These are phyloP conservation scores for Alnus rubra DNA, from an alignment of 306 rosid genomes.

Conservation along the genomic window DNA sequence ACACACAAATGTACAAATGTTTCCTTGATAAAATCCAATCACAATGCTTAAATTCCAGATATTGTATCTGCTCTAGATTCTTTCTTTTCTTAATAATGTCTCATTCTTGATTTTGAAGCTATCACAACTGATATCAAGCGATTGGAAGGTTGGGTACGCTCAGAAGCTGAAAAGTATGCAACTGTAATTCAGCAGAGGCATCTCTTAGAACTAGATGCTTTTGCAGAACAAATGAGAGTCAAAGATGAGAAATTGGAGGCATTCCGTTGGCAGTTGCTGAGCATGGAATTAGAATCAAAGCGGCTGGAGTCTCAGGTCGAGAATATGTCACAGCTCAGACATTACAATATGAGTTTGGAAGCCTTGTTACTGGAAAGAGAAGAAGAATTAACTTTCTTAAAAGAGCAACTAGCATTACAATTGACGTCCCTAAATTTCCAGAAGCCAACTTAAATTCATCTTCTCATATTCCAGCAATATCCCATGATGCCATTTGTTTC, in stretches of 20 bases:
- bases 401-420: constrained; percentile 61
- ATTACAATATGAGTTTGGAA: constrained; percentile 64
- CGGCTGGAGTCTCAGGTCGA: constrained; percentile 71
- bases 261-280: constrained; percentile 75
- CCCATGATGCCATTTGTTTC: constrained; percentile 44
- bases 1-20: background rate
- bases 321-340: constrained; percentile 73
- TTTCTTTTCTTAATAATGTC: constrained; percentile 11
- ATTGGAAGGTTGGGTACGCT: constrained; percentile 72
- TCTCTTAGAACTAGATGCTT: constrained; percentile 85
- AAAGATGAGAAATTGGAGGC: constrained; percentile 89
- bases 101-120: constrained; percentile 34
- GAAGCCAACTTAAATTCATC: constrained; percentile 33
- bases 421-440: constrained; percentile 39
- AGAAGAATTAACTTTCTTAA: constrained; percentile 57
- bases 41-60: background rate
- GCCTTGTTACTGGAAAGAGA: constrained; percentile 60
- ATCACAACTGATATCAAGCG: constrained; percentile 64
- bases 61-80: background rate
- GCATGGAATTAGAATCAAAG: constrained; percentile 80
- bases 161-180: constrained; percentile 85
- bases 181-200: constrained; percentile 73
- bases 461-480: constrained; percentile 43
- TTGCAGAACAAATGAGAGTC: constrained; percentile 78
- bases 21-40: background rate